These are phyloP conservation scores for Dothideomycetes sp. DNA, from an alignment of 2,329 filamentous ascomycete species.

Conservation along the genomic window DNA sequence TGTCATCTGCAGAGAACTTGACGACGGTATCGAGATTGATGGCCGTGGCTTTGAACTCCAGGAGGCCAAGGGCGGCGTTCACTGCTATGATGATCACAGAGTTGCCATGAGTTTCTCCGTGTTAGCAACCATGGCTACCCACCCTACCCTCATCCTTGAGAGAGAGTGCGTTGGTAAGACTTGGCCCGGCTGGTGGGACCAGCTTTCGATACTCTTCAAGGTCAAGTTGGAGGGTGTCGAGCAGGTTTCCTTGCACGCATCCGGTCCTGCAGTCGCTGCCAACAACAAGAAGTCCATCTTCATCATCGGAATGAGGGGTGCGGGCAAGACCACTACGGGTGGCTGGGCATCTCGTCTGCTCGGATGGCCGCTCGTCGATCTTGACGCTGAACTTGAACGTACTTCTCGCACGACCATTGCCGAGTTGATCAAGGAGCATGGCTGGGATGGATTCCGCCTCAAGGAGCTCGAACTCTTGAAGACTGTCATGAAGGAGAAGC, in stretches of 20 bases:
- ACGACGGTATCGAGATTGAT: conserved; percentile 81
- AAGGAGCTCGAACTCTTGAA: conserved; percentile 68
- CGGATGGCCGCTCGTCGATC: conserved; percentile 69
- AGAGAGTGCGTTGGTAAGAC: conserved; percentile 94
- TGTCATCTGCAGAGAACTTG: conserved; percentile 73
- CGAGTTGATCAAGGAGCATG: conserved; percentile 66
- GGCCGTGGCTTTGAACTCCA: conserved; percentile 45
- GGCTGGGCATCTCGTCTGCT: conserved; percentile 72
- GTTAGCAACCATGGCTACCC: conserved; percentile 61
- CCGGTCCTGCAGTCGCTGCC: conserved; percentile 29
- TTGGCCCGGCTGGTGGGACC: conserved; percentile 99
- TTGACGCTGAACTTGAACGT: conserved; percentile 78
- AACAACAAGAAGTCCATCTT: conserved; percentile 60
- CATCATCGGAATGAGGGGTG: conserved; percentile 94
- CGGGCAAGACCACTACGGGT: conserved; percentile 90
- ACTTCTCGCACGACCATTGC: conserved; percentile 69
- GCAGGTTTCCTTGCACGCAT: conserved; percentile 30
- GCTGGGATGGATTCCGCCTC: conserved; percentile 82
- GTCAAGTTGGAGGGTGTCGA: conserved; percentile 71
- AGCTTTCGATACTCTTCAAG: conserved; percentile 66
- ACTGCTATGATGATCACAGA: conserved; percentile 95
- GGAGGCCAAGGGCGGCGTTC: conserved; percentile 54
- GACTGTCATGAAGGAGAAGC: conserved; percentile 63
- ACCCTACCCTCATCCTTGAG: conserved; percentile 70
- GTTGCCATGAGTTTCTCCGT: conserved; percentile 99